phyloP scores from a whole-genome alignment of 78 protist genomes.

The Bigelowiella natans region DNA sequence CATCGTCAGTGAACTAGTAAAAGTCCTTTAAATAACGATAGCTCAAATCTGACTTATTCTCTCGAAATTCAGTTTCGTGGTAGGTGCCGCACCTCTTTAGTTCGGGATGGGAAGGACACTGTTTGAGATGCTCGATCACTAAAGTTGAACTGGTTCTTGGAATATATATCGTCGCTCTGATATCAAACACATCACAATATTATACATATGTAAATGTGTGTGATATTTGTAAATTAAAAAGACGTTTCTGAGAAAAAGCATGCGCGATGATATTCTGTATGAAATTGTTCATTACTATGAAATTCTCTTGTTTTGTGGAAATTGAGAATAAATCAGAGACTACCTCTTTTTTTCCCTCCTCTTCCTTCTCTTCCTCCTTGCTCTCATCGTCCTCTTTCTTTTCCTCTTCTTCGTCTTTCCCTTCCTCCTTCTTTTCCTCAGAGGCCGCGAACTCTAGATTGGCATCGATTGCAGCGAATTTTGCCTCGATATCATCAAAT shows the following conservation, averaged over 20 bases:
- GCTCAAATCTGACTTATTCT: no score
- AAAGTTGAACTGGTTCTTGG: conserved; percentile 69
- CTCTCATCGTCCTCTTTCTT: not conserved
- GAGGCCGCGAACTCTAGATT: not conserved
- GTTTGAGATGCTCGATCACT: conserved; percentile 67
- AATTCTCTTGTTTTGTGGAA: no score
- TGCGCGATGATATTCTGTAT: no score
- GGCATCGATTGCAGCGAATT: not conserved
- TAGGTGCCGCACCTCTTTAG: not conserved
- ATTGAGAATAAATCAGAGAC: no score
- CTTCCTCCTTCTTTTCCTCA: not conserved
- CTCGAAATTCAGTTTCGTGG: not conserved
- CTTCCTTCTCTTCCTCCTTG: not conserved
- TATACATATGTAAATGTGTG: not conserved
- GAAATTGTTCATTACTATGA: no score
- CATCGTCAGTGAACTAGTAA: no score
- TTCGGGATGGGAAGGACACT: conserved; percentile 34
- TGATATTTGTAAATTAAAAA: not conserved
- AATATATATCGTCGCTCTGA: not conserved
- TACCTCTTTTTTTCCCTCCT: no score
- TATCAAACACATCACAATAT: not conserved
- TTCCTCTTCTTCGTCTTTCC: not conserved
- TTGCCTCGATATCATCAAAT: not conserved
- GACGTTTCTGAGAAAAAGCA: no score
- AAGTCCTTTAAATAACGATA: no score